phyloP scores from a whole-genome alignment of 2,329 filamentous ascomycete genomes.

The Hysterium pulicare region DNA sequence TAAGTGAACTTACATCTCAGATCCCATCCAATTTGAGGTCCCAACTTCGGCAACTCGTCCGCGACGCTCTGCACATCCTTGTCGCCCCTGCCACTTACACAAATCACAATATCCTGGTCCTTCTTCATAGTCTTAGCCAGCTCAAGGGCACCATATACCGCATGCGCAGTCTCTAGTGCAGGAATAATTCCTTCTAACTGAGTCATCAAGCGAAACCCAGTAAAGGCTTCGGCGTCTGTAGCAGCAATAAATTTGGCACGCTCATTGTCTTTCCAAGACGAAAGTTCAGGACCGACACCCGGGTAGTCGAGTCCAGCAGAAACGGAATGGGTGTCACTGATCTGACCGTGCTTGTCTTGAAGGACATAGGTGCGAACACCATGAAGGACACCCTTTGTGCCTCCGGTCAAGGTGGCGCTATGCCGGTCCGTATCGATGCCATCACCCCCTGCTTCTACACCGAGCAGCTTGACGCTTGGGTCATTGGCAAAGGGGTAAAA shows the following conservation, averaged over 20 bases:
- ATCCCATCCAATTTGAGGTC: slow-evolving; percentile 79
- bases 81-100: slow-evolving; percentile 87
- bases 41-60: slow-evolving; percentile 83
- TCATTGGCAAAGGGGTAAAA: slow-evolving; percentile 95
- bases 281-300: slow-evolving; percentile 89
- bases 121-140: slow-evolving; percentile 89
- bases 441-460: slow-evolving; percentile 93
- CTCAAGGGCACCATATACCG: slow-evolving; percentile 83
- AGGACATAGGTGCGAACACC: slow-evolving; percentile 94
- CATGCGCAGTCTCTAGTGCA: slow-evolving; percentile 89
- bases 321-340: slow-evolving; percentile 91
- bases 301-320: slow-evolving; percentile 97
- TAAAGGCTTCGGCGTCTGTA: slow-evolving; percentile 86
- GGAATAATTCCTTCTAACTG: slow-evolving; percentile 96
- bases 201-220: slow-evolving; percentile 78
- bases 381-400: slow-evolving; percentile 88
- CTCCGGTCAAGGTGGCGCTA: slow-evolving; percentile 81
- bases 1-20: slow-evolving; percentile 47
- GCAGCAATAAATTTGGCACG: slow-evolving; percentile 87
- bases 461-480: slow-evolving; percentile 77
- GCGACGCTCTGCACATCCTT: slow-evolving; percentile 99
- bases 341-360: slow-evolving; percentile 89
- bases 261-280: slow-evolving; percentile 85
- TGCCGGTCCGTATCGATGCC: slow-evolving; percentile 83
- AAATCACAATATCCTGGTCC: slow-evolving; percentile 88